These are phyloP conservation scores for Myxozyma monticola DNA, from an alignment of 805 yeast species.

Conservation along the genomic window DNA sequence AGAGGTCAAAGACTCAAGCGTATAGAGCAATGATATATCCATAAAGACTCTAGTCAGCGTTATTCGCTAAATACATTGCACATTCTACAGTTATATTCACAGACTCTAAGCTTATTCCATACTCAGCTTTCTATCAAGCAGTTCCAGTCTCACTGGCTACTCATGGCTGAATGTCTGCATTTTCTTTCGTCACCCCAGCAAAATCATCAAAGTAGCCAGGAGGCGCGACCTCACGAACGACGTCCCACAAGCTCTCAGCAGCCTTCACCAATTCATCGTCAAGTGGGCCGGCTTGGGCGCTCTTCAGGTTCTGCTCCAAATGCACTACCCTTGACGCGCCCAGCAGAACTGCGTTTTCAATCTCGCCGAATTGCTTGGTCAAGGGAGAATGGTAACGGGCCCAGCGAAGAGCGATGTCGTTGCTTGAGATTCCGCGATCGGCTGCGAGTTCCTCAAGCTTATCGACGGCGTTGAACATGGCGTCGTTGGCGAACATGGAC, in stretches of 20 bases:
- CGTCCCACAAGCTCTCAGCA: constrained; percentile 16
- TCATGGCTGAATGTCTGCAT: too few species aligned
- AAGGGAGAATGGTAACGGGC: constrained; percentile 29
- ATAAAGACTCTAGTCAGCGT: too few species aligned
- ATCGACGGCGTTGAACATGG: constrained; percentile 6
- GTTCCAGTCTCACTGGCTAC: too few species aligned
- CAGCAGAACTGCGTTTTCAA: constrained; percentile 31
- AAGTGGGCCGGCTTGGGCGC: constrained; percentile 32
- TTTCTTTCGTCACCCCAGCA: too few species aligned
- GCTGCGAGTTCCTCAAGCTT: not conserved
- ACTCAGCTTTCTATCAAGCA: too few species aligned
- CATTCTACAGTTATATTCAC: too few species aligned
- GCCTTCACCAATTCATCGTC: constrained; percentile 27
- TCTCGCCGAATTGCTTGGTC: constrained; percentile 18
- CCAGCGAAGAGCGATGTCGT: constrained; percentile 32
- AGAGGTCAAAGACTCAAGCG: too few species aligned
- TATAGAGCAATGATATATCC: too few species aligned
- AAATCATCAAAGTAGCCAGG: too few species aligned
- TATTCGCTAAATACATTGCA: too few species aligned
- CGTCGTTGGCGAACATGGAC: constrained; percentile 3
- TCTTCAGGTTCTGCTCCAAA: constrained; percentile 28
- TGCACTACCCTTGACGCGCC: constrained; percentile 32
- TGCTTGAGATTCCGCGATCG: constrained; percentile 2
- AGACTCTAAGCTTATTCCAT: too few species aligned
- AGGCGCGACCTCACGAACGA: too few species aligned